Evolutionary conservation across 1,284 basidiomycete species (phyloP).

Genomic region (Apiotrichum gamsii): DNA sequence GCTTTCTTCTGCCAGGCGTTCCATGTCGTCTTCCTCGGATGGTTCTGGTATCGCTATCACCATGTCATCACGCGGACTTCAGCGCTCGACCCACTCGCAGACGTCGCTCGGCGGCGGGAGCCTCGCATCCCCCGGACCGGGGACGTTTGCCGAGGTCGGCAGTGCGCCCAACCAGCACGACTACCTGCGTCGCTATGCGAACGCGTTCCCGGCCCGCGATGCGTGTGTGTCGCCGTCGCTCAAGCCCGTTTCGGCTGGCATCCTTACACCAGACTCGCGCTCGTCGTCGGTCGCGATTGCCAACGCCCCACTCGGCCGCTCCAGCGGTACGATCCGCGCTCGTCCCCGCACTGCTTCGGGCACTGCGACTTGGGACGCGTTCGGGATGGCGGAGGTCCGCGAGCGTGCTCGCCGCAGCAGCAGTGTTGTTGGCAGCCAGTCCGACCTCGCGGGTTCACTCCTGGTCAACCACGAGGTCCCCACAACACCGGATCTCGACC

Average conservation of each 20-base stretch:
- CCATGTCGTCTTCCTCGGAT: conserved; percentile 19
- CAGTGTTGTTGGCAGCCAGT: not conserved
- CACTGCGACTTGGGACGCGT: conserved; percentile 36
- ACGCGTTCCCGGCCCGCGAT: conserved; percentile 34
- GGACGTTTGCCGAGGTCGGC: conserved; percentile 25
- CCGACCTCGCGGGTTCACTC: not conserved
- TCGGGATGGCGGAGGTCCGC: conserved; percentile 29
- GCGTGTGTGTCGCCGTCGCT: conserved; percentile 5
- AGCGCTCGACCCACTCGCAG: conserved; percentile 33
- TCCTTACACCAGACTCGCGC: conserved; percentile 1
- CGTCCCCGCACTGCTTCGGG: conserved; percentile 25
- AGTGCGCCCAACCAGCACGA: conserved; percentile 35
- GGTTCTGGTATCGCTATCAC: conserved; percentile 7
- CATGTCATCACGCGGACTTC: too few relatives aligned
- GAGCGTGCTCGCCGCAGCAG: conserved; percentile 7
- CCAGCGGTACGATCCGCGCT: conserved; percentile 12
- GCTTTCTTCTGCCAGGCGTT: too few relatives aligned
- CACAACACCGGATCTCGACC: too few relatives aligned
- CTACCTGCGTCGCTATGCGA: conserved; percentile 33
- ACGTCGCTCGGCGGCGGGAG: conserved; percentile 32
- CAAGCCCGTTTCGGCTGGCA: conserved; percentile 3
- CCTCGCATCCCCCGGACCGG: conserved; percentile 13
- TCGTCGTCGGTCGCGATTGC: not conserved
- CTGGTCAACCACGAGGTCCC: too few relatives aligned
- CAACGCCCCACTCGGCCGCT: not conserved